Base-by-base conservation (phyloP, 1,284 basidiomycete genomes). In the Cryptococcus hybrid region DNA sequence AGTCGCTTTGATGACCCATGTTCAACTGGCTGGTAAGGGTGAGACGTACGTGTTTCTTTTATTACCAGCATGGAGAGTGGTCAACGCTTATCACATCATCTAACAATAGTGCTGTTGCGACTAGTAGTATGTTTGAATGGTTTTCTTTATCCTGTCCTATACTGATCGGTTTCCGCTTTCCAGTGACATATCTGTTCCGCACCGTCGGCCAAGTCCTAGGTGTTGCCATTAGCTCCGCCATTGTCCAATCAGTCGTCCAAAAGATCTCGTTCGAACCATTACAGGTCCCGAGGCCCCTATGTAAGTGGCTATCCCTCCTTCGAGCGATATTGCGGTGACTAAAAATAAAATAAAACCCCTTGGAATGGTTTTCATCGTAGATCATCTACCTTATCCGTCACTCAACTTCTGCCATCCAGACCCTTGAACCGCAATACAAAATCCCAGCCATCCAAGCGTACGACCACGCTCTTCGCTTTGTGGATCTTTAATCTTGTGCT, bases 171-270 rank as follows among this genome's bases (percentile, higher is more conserved):
- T 64, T 47, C 60, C 46, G 9, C 8, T 37, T n/a, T 12, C 9
- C 67, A 92, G 90, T 93, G 69, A 90, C 89, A 24, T 94, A 94
- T 77, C 81, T 93, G 55, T 92, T 92, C 80, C 83, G 91, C 65
- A 91, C 90, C 8, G 89, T 89, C 12, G 92, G 91, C 9, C 92
- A 93, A 79, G 92, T 92, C n/a, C 83, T 93, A 52, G 91, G 91
- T 46, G 91, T 94, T 54, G 88, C 88, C 64, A 79, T 92, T 51
- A 86, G 87, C 63, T 88, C 89, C 30, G 88, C 89, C 1, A 77
- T 93, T 51, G 79, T 91, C 37, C 92, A 94, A 77, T 83, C 84
- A 6, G 82, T 91, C 38, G 82, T 94, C 42, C 78, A 86, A n/a
- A 79, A 51, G 85, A 88, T 69, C 78, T 94, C 56, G 82, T 84